Evolutionary conservation across 192 early-diverging fungal species (phyloP).

Genomic region (Podochytrium sp.): DNA sequence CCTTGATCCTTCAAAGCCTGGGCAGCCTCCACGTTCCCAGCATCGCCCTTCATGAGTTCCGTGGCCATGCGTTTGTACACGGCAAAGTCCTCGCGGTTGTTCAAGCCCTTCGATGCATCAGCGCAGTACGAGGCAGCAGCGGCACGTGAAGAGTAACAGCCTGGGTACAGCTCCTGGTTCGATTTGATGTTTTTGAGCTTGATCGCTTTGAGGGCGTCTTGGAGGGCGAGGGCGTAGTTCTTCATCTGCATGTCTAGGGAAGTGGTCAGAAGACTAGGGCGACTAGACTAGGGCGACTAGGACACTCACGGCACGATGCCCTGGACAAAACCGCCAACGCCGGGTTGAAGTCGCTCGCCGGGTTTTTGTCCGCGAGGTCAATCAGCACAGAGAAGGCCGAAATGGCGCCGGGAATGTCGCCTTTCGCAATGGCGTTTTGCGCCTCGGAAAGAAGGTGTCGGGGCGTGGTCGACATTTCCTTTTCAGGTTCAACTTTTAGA

Average conservation of each 20-base stretch:
- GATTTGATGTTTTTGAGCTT: conserved; percentile 27
- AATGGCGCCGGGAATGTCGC: conserved; percentile 4
- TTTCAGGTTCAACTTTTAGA: no score
- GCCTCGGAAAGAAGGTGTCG: conserved; percentile 15
- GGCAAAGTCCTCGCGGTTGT: conserved; percentile 16
- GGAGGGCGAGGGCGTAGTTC: conserved; percentile 21
- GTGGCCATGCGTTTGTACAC: conserved; percentile 35
- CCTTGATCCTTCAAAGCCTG: conserved; percentile 32
- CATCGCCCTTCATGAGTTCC: conserved; percentile 34
- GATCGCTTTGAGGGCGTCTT: conserved; percentile 28
- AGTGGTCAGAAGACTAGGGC: background rate
- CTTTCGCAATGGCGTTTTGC: conserved; percentile 22
- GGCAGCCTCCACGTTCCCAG: conserved; percentile 5
- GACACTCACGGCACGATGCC: conserved; percentile 26
- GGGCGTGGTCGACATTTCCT: conserved; percentile 11
- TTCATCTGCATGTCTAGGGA: conserved; percentile 35
- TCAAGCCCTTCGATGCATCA: conserved; percentile 16
- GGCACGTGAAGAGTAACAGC: conserved; percentile 34
- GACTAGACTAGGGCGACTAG: background rate
- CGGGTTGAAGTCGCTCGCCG: conserved; percentile 16
- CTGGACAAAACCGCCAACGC: conserved; percentile 21
- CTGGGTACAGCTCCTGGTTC: conserved; percentile 28
- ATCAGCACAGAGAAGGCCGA: conserved; percentile 19
- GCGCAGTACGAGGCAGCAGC: conserved; percentile 33
- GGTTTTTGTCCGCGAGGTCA: background rate